Conservation (phyloP, 2,329 filamentous ascomycete species). For the Diaporthe citrichinensis region DNA sequence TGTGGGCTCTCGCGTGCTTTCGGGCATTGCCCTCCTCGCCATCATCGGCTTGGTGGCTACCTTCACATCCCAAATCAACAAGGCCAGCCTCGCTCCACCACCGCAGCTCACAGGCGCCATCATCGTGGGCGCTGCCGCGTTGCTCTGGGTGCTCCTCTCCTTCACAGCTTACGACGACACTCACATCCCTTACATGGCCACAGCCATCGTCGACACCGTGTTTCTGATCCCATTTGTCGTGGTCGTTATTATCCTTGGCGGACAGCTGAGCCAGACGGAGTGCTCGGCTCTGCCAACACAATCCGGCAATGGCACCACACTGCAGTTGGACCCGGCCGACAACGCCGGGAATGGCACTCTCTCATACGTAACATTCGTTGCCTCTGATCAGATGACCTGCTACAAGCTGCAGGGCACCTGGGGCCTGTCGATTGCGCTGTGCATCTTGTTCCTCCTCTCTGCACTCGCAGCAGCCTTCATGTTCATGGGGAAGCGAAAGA, state of each 20-base stretch:
- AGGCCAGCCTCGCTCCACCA: slow-evolving; percentile 75
- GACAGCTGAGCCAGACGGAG: slow-evolving; percentile 82
- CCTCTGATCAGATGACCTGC: slow-evolving; percentile 75
- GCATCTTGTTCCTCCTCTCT: slow-evolving; percentile 78
- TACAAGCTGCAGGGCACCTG: slow-evolving; percentile 89
- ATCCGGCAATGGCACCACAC: slow-evolving; percentile 15
- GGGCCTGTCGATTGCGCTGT: slow-evolving; percentile 86
- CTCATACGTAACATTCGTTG: slow-evolving; percentile 64
- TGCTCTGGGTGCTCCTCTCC: slow-evolving; percentile 82
- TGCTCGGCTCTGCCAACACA: slow-evolving; percentile 69
- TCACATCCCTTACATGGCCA: slow-evolving; percentile 84
- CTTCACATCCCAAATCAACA: slow-evolving; percentile 84
- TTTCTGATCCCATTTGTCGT: slow-evolving; percentile 85
- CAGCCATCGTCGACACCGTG: slow-evolving; percentile 74
- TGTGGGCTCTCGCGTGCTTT: slow-evolving; percentile 78
- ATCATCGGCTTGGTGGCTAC: slow-evolving; percentile 86
- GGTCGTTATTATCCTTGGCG: slow-evolving; percentile 82
- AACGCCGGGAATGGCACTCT: slow-evolving; percentile 54
- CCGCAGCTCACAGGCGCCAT: slow-evolving; percentile 83
- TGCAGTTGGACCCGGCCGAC: slow-evolving; percentile 45
- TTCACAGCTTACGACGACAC: slow-evolving; percentile 58
- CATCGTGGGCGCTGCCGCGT: slow-evolving; percentile 80
- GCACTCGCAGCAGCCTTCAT: slow-evolving; percentile 70
- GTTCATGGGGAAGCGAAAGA: slow-evolving; percentile 69
- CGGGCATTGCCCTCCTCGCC: slow-evolving; percentile 79